A percentile compares a stretch with the other conserved stretches of the same genome.
Evolutionary conservation across 2,329 filamentous ascomycete genomes (phyloP).

Genomic region (Juglanconis oblonga): DNA sequence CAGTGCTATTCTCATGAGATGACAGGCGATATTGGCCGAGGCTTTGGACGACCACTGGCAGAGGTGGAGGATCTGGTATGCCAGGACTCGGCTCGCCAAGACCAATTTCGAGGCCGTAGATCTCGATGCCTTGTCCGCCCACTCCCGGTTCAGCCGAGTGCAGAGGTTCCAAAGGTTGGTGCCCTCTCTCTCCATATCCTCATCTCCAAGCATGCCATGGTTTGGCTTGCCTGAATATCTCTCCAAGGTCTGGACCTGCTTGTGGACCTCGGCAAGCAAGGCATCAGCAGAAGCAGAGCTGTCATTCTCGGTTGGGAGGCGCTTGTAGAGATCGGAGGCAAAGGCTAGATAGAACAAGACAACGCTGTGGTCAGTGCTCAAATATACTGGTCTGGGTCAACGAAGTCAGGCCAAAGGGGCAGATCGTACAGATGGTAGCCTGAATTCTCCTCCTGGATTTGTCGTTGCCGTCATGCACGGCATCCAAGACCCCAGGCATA

Average conservation of each 20-base stretch:
- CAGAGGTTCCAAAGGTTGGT: constrained; percentile 66
- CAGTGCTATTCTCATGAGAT: constrained; percentile 65
- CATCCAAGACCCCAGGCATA: constrained; percentile 6
- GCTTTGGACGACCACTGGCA: constrained; percentile 37
- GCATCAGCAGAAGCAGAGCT: constrained; percentile 26
- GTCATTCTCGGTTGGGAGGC: constrained; percentile 25
- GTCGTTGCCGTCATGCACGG: neutral
- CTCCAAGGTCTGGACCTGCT: constrained; percentile 33
- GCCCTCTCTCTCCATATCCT: constrained; percentile 53
- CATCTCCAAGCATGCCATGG: constrained; percentile 29
- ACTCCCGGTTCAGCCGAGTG: constrained; percentile 45
- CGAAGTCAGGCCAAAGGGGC: too few relatives aligned
- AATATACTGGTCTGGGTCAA: neutral
- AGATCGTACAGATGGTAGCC: constrained; percentile 9
- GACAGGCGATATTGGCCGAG: constrained; percentile 36
- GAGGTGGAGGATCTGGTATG: constrained; percentile 66
- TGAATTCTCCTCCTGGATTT: constrained; percentile 4
- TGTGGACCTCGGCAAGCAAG: constrained; percentile 39
- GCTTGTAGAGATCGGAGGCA: constrained; percentile 24
- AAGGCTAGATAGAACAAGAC: constrained; percentile 8
- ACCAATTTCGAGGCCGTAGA: constrained; percentile 29
- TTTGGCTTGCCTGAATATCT: constrained; percentile 29
- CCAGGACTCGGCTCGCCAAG: constrained; percentile 47
- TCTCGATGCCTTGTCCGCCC: constrained; percentile 8
- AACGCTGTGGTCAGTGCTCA: neutral